Base-by-base conservation (phyloP, 176 grass and related monocot species). In the Elymus sibiricus region DNA sequence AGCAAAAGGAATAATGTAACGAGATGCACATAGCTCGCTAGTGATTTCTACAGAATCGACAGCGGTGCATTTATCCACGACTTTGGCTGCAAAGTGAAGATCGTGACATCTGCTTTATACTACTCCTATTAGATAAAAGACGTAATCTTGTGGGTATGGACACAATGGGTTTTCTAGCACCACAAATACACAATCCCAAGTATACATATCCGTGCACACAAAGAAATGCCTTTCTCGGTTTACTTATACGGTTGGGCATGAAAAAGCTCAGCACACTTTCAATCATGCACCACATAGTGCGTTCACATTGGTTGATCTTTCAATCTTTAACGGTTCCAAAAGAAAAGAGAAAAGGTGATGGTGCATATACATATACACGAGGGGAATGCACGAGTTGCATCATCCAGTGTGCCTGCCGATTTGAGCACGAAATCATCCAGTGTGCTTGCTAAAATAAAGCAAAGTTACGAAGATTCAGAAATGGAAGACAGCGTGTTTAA, bases 271-370 rank as follows among this genome's bases (percentile, higher is more conserved):
- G 21, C 56, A 21, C 3, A 35, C 88, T 91, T 87, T 58, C 49
- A 46, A 79, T 84, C 37, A 84, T 74, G 75, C 44, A 28, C 58
- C 85, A n/a, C 17, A 24, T 83, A 69, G 85, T 90, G 89, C 80
- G 71, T 80, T 91, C 62, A 49, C 89, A 80, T 87, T 75, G 35
- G 35, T 55, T 78, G 21, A 56, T 58, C 74, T 35, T 79, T 79
- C 75, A 13, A 2, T 19, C 26, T 77, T 68, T 70, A 3, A 53
- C 55, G 65, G 74, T 60, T 59, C 16, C 16, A 53, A 19, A 53
- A 53, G 49, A 53, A 6, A 53, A 51, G 15, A 10, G 31, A 64
- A n/a, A 38, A 27, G 4, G 6, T 11, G 65, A 81, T 76, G 77
- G 35, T 2, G 24, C 74, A 79, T 78, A 6, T 64, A 31, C 74